phyloP scores from a whole-genome alignment of 495 filamentous ascomycete species.

The Aspergillus saccharolyticus region DNA sequence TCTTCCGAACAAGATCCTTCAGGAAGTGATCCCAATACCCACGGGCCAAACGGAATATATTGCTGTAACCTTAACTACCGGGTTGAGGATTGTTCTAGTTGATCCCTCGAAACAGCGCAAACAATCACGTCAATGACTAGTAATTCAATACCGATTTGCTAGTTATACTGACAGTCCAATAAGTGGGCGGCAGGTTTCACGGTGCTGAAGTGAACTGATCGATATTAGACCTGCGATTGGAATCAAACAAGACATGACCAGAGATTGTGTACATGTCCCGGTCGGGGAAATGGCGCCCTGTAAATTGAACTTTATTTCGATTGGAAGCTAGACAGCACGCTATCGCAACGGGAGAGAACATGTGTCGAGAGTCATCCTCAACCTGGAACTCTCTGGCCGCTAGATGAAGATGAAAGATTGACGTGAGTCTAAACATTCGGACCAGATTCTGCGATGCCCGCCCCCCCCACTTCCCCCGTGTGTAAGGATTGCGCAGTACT shows the following conservation, averaged over 20 bases:
- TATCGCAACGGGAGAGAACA: neutral
- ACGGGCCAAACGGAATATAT: constrained; percentile 1
- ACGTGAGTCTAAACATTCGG: too few species aligned
- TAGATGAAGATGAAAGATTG: too few species aligned
- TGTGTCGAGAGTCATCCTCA: neutral
- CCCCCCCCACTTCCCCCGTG: neutral
- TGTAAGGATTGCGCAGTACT: constrained; percentile 8
- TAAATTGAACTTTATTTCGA: neutral
- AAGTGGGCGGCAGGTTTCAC: too few species aligned
- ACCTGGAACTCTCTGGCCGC: neutral
- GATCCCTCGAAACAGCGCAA: constrained; percentile 7
- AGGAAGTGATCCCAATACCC: constrained; percentile 1
- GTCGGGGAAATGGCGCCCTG: too few species aligned
- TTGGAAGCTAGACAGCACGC: neutral
- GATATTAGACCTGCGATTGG: too few species aligned
- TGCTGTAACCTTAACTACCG: constrained; percentile 1
- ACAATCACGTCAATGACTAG: neutral
- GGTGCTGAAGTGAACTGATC: too few species aligned
- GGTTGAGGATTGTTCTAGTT: constrained; percentile 6
- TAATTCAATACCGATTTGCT: too few species aligned
- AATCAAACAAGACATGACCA: too few species aligned
- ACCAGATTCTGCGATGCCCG: too few species aligned
- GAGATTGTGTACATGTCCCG: too few species aligned
- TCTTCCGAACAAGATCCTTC: neutral
- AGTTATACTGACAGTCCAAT: too few species aligned